These are phyloP conservation scores for Lathyrus sativus DNA, from an alignment of 306 rosid species.

Conservation along the genomic window DNA sequence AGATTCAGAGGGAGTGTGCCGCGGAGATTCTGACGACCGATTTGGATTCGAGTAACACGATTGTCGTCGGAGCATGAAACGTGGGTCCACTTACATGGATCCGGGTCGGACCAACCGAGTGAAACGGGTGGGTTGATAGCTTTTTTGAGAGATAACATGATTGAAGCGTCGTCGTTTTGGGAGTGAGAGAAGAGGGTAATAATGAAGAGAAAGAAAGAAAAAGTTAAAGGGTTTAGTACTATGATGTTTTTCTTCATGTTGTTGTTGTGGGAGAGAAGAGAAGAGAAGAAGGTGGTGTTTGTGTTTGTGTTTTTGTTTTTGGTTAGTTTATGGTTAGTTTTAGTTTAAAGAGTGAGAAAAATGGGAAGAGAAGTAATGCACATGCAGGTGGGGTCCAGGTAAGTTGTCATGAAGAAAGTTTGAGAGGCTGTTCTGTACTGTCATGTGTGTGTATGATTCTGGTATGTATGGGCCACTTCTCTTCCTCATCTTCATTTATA, in stretches of 20 bases:
- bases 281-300: not conserved
- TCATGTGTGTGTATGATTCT: constrained; percentile 23
- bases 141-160: constrained; percentile 61
- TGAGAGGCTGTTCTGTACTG: constrained; percentile 28
- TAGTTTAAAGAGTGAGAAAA: not conserved
- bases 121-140: constrained; percentile 47
- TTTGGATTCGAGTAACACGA: constrained; percentile 68
- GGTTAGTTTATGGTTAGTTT: not conserved
- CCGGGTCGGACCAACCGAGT: constrained; percentile 67
- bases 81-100: constrained; percentile 59
- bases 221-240: constrained; percentile 24
- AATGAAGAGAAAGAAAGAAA: constrained; percentile 34
- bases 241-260: constrained; percentile 21
- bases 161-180: constrained; percentile 54
- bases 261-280: not conserved
- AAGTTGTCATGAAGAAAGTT: constrained; percentile 26
- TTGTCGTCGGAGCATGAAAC: constrained; percentile 50
- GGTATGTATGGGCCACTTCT: constrained; percentile 22
- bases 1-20: constrained; percentile 61
- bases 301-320: too few relatives aligned
- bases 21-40: constrained; percentile 56
- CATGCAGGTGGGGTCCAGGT: constrained; percentile 53
- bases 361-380: constrained; percentile 31
- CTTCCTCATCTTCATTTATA: not conserved
- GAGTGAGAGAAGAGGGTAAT: constrained; percentile 33